Evolutionary conservation across 441 rosid species (phyloP).

Genomic region (Macaranga tanarius): DNA sequence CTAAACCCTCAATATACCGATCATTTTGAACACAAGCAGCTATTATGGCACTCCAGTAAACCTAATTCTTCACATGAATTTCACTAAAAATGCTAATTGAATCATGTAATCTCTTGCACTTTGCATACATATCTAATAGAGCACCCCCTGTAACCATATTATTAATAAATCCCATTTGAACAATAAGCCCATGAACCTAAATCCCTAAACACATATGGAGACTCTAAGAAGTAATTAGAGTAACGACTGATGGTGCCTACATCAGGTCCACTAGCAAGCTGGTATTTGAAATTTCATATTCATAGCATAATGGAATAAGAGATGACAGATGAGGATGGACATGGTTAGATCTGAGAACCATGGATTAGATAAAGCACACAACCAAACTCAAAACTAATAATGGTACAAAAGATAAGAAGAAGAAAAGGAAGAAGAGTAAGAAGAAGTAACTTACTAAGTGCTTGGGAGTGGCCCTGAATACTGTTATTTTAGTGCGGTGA

Average conservation of each 20-base stretch:
- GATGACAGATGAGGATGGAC: too few species aligned
- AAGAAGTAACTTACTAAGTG: too few species aligned
- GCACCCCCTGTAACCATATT: constrained; percentile 80
- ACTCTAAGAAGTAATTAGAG: too few species aligned
- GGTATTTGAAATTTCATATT: too few species aligned
- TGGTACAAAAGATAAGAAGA: too few species aligned
- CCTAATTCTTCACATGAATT: constrained; percentile 65
- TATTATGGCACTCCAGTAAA: constrained; percentile 84
- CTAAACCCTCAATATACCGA: constrained; percentile 42
- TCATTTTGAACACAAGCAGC: constrained; percentile 80
- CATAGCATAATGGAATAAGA: too few species aligned
- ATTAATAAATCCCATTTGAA: constrained; percentile 50
- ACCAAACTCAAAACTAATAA: too few species aligned
- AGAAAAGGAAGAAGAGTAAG: too few species aligned
- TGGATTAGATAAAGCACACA: too few species aligned
- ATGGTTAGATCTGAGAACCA: too few species aligned
- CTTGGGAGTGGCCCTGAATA: constrained; percentile 96
- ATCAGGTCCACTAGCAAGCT: too few species aligned
- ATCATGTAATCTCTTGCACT: constrained; percentile 56
- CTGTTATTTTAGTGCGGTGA: constrained; percentile 88
- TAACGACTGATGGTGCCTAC: too few species aligned
- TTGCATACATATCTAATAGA: constrained; percentile 83
- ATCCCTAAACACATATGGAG: constrained; percentile 45
- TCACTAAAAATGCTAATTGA: constrained; percentile 54
- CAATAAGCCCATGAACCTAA: constrained; percentile 64